These are phyloP conservation scores for Didymosphaeria variabile DNA, from an alignment of 2,329 filamentous ascomycete species.

Conservation along the genomic window DNA sequence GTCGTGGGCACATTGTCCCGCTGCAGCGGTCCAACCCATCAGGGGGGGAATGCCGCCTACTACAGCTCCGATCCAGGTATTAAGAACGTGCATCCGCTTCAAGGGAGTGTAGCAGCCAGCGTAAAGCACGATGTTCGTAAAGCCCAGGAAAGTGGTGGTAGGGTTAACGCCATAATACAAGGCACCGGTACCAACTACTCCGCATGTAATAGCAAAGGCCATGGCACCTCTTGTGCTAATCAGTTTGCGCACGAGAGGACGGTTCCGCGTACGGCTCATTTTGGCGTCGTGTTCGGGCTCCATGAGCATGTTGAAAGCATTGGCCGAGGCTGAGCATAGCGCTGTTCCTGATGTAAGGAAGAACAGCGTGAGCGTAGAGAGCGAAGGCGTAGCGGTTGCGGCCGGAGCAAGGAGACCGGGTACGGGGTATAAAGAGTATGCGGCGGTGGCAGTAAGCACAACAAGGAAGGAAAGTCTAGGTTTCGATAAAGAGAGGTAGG, in stretches of 20 bases:
- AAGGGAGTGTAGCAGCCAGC: constrained; percentile 92
- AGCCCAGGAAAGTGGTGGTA: constrained; percentile 86
- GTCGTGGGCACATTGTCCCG: constrained; percentile 77
- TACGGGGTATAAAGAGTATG: constrained; percentile 93
- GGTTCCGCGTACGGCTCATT: constrained; percentile 92
- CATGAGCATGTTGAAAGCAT: constrained; percentile 96
- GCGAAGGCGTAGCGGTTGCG: constrained; percentile 74
- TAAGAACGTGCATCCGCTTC: constrained; percentile 84
- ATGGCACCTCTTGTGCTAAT: constrained; percentile 76
- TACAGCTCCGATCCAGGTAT: constrained; percentile 94
- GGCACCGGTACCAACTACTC: constrained; percentile 71
- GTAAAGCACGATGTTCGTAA: constrained; percentile 86
- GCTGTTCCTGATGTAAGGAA: constrained; percentile 92
- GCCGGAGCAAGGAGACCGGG: constrained; percentile 81
- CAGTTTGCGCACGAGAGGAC: constrained; percentile 85
- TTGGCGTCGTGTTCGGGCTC: constrained; percentile 88
- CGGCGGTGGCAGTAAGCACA: constrained; percentile 86
- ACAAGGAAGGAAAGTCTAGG: constrained; percentile 92
- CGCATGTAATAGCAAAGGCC: constrained; percentile 80
- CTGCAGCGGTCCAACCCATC: constrained; percentile 98
- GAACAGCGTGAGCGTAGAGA: constrained; percentile 88
- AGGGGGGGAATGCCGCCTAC: constrained; percentile 93
- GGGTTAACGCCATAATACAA: constrained; percentile 93
- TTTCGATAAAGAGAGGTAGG: constrained; percentile 92
- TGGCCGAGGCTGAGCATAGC: constrained; percentile 88